A percentile compares a stretch with the other conserved stretches of the same genome.
Evolutionary conservation across 768 basidiomycete species (phyloP).

Genomic region (Hygrophoropsis aurantiaca): DNA sequence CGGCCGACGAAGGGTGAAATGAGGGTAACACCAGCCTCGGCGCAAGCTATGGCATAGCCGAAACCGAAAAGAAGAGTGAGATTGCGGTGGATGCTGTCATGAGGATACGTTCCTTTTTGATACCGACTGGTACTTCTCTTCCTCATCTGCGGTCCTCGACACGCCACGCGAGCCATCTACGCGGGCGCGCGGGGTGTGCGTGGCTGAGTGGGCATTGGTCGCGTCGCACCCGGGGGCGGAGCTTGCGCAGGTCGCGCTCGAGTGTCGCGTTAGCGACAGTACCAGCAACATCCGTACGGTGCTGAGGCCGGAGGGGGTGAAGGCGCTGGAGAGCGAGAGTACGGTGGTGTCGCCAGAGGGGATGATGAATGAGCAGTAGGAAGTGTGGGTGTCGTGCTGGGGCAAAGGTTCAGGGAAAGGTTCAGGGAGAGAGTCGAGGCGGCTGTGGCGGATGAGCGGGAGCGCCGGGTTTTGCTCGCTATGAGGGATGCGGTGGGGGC

Average conservation of each 20-base stretch:
- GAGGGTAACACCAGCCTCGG: slow-evolving; percentile 96
- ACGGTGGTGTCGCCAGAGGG: slow-evolving; percentile 19
- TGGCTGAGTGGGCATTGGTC: slow-evolving; percentile 36
- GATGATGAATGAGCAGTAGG: slow-evolving; percentile 37
- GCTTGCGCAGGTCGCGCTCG: slow-evolving; percentile 36
- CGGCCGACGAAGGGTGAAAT: slow-evolving; percentile 99
- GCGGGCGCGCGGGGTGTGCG: slow-evolving; percentile 26
- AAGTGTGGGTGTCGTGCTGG: slow-evolving; percentile 23
- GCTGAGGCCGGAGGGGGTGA: slow-evolving; percentile 31
- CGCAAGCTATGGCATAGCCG: slow-evolving; percentile 97
- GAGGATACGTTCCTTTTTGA: slow-evolving; percentile 35
- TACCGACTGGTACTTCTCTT: slow-evolving; percentile 40
- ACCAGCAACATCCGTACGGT: slow-evolving; percentile 36
- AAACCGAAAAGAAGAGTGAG: slow-evolving; percentile 99
- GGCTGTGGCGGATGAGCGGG: slow-evolving; percentile 28
- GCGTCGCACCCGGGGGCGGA: slow-evolving; percentile 15
- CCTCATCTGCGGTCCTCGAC: slow-evolving; percentile 25
- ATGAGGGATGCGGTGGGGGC: slow-evolving; percentile 27
- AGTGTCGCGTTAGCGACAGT: slow-evolving; percentile 27
- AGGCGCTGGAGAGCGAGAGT: slow-evolving; percentile 18
- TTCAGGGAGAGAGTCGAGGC: slow-evolving; percentile 20
- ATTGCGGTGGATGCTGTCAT: slow-evolving; percentile 94
- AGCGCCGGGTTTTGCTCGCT: slow-evolving; percentile 30
- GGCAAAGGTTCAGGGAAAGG: slow-evolving; percentile 23
- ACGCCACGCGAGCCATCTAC: slow-evolving; percentile 27